Percentiles rank a stretch among this genome's conserved stretches.
Conservation (phyloP, 2,329 filamentous ascomycete species). For the Tolypocladium tropicale region DNA sequence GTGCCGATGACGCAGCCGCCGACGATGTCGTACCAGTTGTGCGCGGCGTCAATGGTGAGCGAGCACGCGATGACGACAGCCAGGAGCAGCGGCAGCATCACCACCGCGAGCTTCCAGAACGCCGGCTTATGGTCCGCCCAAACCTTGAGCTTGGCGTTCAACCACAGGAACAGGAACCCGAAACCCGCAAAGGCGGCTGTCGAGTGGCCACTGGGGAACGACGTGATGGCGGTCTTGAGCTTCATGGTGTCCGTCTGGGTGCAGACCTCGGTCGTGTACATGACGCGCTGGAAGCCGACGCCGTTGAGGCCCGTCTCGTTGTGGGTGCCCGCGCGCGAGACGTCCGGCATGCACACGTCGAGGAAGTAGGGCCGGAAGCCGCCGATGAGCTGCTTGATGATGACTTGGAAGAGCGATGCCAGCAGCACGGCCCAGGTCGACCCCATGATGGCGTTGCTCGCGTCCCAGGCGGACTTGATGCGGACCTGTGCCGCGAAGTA, state of each 20-base stretch:
- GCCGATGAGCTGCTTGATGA: constrained; percentile 56
- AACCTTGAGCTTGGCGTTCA: constrained; percentile 64
- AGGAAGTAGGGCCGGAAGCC: constrained; percentile 56
- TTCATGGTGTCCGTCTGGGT: constrained; percentile 39
- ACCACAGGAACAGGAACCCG: constrained; percentile 54
- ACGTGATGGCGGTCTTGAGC: constrained; percentile 52
- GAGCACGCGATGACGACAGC: constrained; percentile 50
- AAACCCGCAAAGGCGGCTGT: constrained; percentile 54
- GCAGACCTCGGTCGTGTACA: constrained; percentile 56
- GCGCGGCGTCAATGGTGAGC: constrained; percentile 53
- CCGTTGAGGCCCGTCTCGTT: constrained; percentile 28
- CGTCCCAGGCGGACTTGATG: constrained; percentile 45
- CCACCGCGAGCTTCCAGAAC: constrained; percentile 54
- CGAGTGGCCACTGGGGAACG: constrained; percentile 59
- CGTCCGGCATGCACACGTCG: constrained; percentile 49
- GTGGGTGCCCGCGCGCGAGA: constrained; percentile 30
- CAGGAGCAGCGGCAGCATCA: constrained; percentile 49
- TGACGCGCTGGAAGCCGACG: constrained; percentile 45
- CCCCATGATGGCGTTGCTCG: constrained; percentile 53
- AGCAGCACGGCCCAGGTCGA: constrained; percentile 49
- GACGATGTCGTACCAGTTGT: constrained; percentile 62
- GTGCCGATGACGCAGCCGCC: constrained; percentile 55
- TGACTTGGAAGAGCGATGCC: constrained; percentile 54
- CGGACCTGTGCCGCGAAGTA: constrained; percentile 48
- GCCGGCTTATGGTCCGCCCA: constrained; percentile 55